A percentile compares a stretch with the other conserved stretches of the same genome.
Conservation (phyloP, 257 asterid genomes). For the Dorcoceras hygrometricum region DNA sequence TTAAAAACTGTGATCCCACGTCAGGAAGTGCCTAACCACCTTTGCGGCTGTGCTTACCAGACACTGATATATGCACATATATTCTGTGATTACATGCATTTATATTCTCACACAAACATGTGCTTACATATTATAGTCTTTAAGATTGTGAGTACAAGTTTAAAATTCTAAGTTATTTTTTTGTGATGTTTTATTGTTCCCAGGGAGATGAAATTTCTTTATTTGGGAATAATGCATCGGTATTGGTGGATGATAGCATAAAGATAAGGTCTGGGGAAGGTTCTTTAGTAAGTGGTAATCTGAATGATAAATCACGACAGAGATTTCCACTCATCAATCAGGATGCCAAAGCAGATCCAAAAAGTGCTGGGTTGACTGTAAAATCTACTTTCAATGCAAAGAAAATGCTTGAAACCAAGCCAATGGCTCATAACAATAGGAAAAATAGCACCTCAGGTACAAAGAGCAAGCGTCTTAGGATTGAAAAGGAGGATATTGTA, state of each 20-base stretch:
- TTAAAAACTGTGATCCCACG: not conserved
- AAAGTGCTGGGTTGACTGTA: slow-evolving; percentile 25
- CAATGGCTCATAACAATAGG: slow-evolving; percentile 47
- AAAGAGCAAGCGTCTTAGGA: slow-evolving; percentile 59
- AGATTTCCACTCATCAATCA: slow-evolving; percentile 26
- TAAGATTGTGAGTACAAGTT: slow-evolving; percentile 2
- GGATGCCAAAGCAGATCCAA: slow-evolving; percentile 34
- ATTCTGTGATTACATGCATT: not conserved
- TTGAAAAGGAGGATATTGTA: slow-evolving; percentile 43
- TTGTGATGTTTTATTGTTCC: slow-evolving; percentile 9
- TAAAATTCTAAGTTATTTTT: not conserved
- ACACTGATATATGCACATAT: not conserved
- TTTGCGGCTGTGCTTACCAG: not conserved
- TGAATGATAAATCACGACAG: slow-evolving; percentile 37
- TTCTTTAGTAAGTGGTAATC: slow-evolving; percentile 28
- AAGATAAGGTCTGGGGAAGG: slow-evolving; percentile 39
- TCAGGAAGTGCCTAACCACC: not conserved
- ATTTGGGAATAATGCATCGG: slow-evolving; percentile 31
- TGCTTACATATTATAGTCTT: no score
- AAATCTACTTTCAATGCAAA: not conserved
- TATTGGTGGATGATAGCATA: slow-evolving; percentile 40
- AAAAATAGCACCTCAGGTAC: slow-evolving; percentile 52
- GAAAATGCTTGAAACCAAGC: slow-evolving; percentile 38
- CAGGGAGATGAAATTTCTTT: slow-evolving; percentile 64
- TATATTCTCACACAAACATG: not conserved